Conservation (phyloP, 2,329 filamentous ascomycete genomes). For the Colletotrichum coccodes region DNA sequence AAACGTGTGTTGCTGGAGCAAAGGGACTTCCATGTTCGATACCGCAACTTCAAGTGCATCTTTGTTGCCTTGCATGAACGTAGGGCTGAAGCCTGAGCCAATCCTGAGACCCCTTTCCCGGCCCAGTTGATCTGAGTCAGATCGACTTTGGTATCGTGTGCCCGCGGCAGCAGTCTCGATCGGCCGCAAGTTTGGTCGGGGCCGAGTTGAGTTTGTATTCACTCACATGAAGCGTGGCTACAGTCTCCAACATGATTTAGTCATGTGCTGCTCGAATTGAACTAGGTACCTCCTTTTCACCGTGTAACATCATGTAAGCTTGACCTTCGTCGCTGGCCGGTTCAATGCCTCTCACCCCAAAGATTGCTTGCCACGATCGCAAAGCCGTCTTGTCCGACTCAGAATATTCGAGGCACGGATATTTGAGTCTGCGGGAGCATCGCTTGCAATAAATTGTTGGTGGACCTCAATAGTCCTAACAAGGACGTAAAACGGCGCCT, state of each 20-base stretch:
- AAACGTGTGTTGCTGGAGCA: background rate
- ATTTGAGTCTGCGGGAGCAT: background rate
- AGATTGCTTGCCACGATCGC: background rate
- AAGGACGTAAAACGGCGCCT: background rate
- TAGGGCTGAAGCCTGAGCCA: constrained; percentile 25
- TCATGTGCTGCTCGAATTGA: background rate
- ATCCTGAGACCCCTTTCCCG: background rate
- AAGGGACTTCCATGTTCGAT: background rate
- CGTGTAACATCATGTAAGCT: background rate
- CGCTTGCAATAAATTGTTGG: background rate
- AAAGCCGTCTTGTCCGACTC: no score
- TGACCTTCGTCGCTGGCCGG: background rate
- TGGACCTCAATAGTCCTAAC: background rate
- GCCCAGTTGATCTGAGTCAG: background rate
- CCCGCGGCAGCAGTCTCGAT: background rate
- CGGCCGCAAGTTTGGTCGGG: background rate
- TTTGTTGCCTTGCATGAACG: background rate
- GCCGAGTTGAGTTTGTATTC: background rate
- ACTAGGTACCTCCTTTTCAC: background rate
- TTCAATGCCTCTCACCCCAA: background rate
- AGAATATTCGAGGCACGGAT: no score
- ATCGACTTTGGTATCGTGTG: background rate
- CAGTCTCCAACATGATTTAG: background rate
- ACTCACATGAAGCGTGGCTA: background rate
- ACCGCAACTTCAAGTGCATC: background rate